These are phyloP conservation scores for Boletus tylopilopsis DNA, from an alignment of 768 basidiomycete species.

Conservation along the genomic window DNA sequence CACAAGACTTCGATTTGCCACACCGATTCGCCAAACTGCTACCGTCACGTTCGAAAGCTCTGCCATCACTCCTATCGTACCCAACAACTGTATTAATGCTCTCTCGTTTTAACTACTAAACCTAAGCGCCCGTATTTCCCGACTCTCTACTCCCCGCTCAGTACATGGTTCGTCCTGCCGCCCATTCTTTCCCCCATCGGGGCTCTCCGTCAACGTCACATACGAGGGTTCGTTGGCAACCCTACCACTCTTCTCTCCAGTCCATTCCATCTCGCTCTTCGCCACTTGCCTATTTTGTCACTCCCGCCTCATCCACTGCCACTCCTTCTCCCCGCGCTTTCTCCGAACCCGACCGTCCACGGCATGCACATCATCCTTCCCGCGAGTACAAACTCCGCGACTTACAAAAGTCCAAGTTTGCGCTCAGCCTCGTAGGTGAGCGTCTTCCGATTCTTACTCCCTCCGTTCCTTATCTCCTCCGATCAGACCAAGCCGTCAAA, in stretches of 20 bases:
- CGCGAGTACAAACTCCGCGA: slow-evolving; percentile 38
- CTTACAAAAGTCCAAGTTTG: slow-evolving; percentile 60
- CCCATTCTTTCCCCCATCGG: slow-evolving; percentile 64
- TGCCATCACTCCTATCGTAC: slow-evolving; percentile 14
- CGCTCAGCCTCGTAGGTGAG: slow-evolving; percentile 68
- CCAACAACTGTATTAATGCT: slow-evolving; percentile 32
- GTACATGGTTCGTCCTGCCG: slow-evolving; percentile 33
- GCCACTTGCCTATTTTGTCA: slow-evolving; percentile 46
- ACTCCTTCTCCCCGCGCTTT: slow-evolving; percentile 37
- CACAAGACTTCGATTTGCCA: slow-evolving; percentile 25
- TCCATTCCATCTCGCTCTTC: slow-evolving; percentile 34
- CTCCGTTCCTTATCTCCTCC: slow-evolving; percentile 10
- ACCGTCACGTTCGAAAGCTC: slow-evolving; percentile 12
- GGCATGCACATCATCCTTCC: slow-evolving; percentile 32
- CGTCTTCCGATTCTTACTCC: slow-evolving; percentile 5
- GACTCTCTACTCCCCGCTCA: slow-evolving; percentile 4
- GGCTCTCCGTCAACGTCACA: slow-evolving; percentile 62
- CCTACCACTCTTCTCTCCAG: slow-evolving; percentile 52
- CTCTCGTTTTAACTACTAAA: slow-evolving; percentile 35
- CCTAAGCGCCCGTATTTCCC: slow-evolving; percentile 13
- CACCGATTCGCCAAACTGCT: slow-evolving; percentile 18
- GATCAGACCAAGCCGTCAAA: slow-evolving; percentile 73
- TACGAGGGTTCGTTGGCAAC: slow-evolving; percentile 76
- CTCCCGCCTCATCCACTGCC: slow-evolving; percentile 53
- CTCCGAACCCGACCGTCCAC: slow-evolving; percentile 34